Base-by-base conservation (phyloP, 2,329 filamentous ascomycete genomes). In the Ramularia collo-cygni region DNA sequence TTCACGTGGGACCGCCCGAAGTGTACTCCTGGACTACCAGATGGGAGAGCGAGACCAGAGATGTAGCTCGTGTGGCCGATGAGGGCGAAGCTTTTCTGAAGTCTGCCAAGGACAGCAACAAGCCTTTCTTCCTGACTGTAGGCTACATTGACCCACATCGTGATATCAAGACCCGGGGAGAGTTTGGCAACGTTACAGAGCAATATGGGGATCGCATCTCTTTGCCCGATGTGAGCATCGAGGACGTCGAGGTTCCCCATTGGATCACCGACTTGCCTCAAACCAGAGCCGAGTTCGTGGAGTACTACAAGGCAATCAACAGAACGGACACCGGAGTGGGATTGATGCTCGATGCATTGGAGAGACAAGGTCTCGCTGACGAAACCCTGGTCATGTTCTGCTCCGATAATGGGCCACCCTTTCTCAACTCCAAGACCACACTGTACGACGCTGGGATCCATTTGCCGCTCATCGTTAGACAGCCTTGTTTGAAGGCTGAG, bases 391-490 rank as follows among this genome's bases (percentile, higher is more conserved):
- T 72, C 3, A 47, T 72, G 3, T 71, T 74, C 39, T 47, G 68
- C 3, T 71, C 66, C 42, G 69, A 74, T 39, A 73, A 73, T 28
- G 69, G 70, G 0, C 60, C 68, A 1, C 69, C 69, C 0, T 72
- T 74, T 44, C 49, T 73, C 43, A 73, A 74, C 51, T 71, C 70
- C 7, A 72, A 72, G 49, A 73, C 69, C 1, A 72, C 68, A 0
- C 55, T 74, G 0, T 74, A 67, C 47, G 69, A 73, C 37, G 66
- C 70, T 0, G 69, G 70, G 12, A 57, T 70, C 0, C 55, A 62
- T 8, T 52, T 72, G 2, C 69, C 69, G 1, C 54, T 72, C 3
- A 54, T 73, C 4, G 49, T 72, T 0, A 58, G 62, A 2, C 41
- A 46, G 0, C 68, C 70, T 0, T 56, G 57, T 0, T 26, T 28